These are phyloP conservation scores for Helenozyma baotianmanensis DNA, from an alignment of 805 yeast genomes.

Conservation along the genomic window DNA sequence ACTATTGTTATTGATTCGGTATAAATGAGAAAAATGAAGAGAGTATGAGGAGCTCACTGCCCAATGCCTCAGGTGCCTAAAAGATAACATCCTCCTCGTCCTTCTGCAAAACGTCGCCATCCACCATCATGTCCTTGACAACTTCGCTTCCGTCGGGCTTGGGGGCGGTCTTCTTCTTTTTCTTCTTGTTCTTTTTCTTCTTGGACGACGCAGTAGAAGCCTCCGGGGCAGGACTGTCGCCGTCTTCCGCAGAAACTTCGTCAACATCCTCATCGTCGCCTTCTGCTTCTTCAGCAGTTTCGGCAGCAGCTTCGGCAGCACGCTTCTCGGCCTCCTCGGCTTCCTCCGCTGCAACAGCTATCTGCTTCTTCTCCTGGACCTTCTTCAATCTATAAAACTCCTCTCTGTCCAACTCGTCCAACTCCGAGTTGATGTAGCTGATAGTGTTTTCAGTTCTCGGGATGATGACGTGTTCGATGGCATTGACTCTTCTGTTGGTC, in stretches of 20 bases:
- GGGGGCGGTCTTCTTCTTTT: constrained; percentile 11
- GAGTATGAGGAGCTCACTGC: too few relatives aligned
- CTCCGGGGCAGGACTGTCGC: constrained; percentile 11
- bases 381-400: constrained; percentile 95
- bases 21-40: too few relatives aligned
- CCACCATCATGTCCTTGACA: constrained; percentile 21
- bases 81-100: constrained; percentile 45
- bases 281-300: constrained; percentile 11
- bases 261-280: constrained; percentile 15
- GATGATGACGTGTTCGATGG: constrained; percentile 95
- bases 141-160: constrained; percentile 15
- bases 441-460: constrained; percentile 98
- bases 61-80: too few relatives aligned
- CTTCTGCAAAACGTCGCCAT: constrained; percentile 32
- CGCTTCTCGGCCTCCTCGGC: constrained; percentile 36
- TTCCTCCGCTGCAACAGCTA: constrained; percentile 64
- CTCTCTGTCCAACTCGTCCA: constrained; percentile 97
- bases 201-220: constrained; percentile 3
- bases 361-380: constrained; percentile 91
- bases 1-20: too few relatives aligned
- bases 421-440: constrained; percentile 83
- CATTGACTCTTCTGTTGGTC: constrained; percentile 96
- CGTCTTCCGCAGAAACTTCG: constrained; percentile 10
- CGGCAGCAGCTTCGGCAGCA: constrained; percentile 15
- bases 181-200: constrained; percentile 14